Conservation (phyloP, 2,329 filamentous ascomycete species). For the Beauveria asiatica region DNA sequence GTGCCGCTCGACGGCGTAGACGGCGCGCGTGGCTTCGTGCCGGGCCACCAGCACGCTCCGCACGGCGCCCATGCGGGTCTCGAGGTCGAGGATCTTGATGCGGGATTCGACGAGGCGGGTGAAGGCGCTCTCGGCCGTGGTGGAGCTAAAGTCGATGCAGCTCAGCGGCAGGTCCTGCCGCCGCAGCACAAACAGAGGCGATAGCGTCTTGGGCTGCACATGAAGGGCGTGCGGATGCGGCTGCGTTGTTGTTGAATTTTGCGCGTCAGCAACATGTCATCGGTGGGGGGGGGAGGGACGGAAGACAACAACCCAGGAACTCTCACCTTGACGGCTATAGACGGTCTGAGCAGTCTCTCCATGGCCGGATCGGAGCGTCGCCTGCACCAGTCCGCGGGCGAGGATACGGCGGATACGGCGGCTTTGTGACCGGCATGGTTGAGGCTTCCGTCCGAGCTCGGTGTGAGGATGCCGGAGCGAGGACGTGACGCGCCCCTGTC, state of each 20-base stretch:
- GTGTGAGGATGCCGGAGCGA: constrained; percentile 32
- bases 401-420: constrained; percentile 22
- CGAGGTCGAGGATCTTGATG: constrained; percentile 55
- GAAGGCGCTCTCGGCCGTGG: constrained; percentile 40
- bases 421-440: constrained; percentile 14
- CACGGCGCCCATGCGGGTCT: constrained; percentile 46
- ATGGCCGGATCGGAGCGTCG: constrained; percentile 34
- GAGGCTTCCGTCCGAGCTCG: constrained; percentile 30
- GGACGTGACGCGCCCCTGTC: constrained; percentile 43
- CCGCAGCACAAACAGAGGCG: constrained; percentile 54
- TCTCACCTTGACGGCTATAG: constrained; percentile 44
- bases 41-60: constrained; percentile 54
- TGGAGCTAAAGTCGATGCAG: constrained; percentile 47
- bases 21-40: constrained; percentile 42
- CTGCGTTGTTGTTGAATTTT: constrained; percentile 25
- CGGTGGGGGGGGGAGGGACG: too few species aligned
- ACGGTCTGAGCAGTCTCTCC: constrained; percentile 42
- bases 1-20: constrained; percentile 61
- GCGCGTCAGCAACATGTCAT: background rate
- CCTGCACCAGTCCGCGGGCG: constrained; percentile 23
- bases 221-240: constrained; percentile 46
- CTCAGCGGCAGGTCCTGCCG: constrained; percentile 54
- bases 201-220: constrained; percentile 45
- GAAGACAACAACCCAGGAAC: constrained; percentile 2
- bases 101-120: constrained; percentile 52